Evolutionary conservation across 2,329 filamentous ascomycete genomes (phyloP), one percentile per base, ranked within the genome.

Genomic region (Ascosphaera apis): DNA sequence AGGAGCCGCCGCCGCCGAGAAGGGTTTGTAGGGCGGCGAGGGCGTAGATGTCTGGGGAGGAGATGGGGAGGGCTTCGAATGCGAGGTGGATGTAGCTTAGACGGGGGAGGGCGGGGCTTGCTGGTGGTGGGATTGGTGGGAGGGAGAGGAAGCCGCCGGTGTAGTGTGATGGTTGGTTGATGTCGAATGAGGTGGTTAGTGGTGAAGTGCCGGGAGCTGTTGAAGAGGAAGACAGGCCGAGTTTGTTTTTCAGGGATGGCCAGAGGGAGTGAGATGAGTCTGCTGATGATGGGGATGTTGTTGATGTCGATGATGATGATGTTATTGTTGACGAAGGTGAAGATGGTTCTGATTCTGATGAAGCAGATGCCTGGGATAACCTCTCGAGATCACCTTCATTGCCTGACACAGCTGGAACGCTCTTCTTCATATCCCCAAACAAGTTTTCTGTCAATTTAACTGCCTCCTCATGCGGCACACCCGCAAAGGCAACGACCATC

Each of bases 71-170:
- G 17, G 83, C 84, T 61, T 98, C 88, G 48, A 98, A 95, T 39
- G 83, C 84, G 44, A 98, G 68, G 60, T 95, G 83, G 47, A 98
- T 84, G 56, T 98, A 80, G 15, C 81, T 91, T 45, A 93, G 74
- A 37, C 73, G 70, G 19, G 81, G 82, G 39, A 79, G 64, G 49
- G 75, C 73, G 17, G 82, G 79, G 55, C 80, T 84, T 1, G 67
- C 60, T 0, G 81, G 79, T 1, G 77, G 76, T 2, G 82, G 79
- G 34, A 88, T 76, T 0, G 74, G 66, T 1, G 83, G 83, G 8
- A 92, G 72, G 1, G 79, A 76, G 40, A 92, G 70, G 60, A 91
- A 92, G 37, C 88, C 88, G 48, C 88, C 88, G 0, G 86, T 95
- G 57, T 98, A 98, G 50, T 76, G 76, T 6, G 86, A 71, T 1